Base-by-base conservation (phyloP, 257 asterid species). In the Knoxia roxburghii region DNA sequence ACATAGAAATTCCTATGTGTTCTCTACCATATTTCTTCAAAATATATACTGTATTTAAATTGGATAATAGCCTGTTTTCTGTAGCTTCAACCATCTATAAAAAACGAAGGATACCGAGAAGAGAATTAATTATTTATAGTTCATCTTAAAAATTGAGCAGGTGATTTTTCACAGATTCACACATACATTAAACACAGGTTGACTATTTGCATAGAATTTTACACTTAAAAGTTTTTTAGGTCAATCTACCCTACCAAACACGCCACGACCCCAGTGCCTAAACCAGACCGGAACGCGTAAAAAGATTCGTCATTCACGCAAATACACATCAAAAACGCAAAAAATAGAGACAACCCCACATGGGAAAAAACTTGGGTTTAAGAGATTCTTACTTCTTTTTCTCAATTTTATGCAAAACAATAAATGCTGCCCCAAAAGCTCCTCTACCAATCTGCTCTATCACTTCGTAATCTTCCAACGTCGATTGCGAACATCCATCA, bases 391-490 rank as follows among this genome's bases (percentile, higher is more conserved):
- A 93, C 99, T 73, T 91, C 60, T 72, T 88, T 24, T 84, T 81
- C 75, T 88, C 97, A 59, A 68, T 71, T 76, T 73, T 86, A 74
- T 93, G 89, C 66, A 86, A 84, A 73, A 86, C 96, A 58, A 90
- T 90, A 83, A 84, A 90, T 35, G 95, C 75, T 21, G 96, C 82
- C 45, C 91, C 97, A 72, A 82, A 88, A 79, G 93, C 79, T 67
- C 98, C 94, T 67, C 89, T 86, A 6, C 98, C 98, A 84, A 93
- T 88, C 84, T 90, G 97, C 81, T 90, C 95, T 20, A 88, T 54
- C 1, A 85, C 84, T 77, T 90, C 86, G 82, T 88, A 93, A 41
- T 83, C 94, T 32, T 88, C 97, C 86, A 88, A 77, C 87, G 77
- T 83, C 21, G 87, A 78, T 75, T 77, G 82, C 65, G 78, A 67